Conservation (phyloP, 140 eudicot genomes). For the Anethum foeniculum region DNA sequence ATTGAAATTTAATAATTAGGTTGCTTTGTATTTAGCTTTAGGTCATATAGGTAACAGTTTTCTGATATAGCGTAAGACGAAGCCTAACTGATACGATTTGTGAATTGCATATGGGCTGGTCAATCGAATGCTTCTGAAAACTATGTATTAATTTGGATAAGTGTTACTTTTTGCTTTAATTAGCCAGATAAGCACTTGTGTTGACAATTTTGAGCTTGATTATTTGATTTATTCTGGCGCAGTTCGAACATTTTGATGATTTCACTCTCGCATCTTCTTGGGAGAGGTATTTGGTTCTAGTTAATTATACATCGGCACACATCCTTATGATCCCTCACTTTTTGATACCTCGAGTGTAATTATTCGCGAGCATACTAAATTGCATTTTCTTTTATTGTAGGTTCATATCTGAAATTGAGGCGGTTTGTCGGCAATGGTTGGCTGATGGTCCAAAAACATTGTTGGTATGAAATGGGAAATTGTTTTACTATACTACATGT, state of each 20-base stretch:
- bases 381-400: constrained; percentile 25
- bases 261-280: constrained; percentile 95
- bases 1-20: not conserved
- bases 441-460: constrained; percentile 74
- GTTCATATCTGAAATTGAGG: constrained; percentile 94
- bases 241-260: constrained; percentile 92
- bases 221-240: constrained; percentile 22
- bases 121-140: not conserved
- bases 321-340: not conserved
- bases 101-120: not conserved
- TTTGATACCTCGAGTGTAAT: not conserved
- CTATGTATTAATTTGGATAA: not conserved
- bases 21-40: not conserved
- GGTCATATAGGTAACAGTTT: not conserved
- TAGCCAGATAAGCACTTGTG: not conserved
- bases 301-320: not conserved
- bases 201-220: not conserved
- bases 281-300: constrained; percentile 58
- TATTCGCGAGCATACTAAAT: not conserved
- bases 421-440: constrained; percentile 86
- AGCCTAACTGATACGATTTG: not conserved
- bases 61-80: not conserved
- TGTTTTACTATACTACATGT: not conserved
- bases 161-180: not conserved
- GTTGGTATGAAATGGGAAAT: constrained; percentile 32